Evolutionary conservation across 225 moss, liverwort and hornwort species (phyloP).

Genomic region (Bryum argenteum): DNA sequence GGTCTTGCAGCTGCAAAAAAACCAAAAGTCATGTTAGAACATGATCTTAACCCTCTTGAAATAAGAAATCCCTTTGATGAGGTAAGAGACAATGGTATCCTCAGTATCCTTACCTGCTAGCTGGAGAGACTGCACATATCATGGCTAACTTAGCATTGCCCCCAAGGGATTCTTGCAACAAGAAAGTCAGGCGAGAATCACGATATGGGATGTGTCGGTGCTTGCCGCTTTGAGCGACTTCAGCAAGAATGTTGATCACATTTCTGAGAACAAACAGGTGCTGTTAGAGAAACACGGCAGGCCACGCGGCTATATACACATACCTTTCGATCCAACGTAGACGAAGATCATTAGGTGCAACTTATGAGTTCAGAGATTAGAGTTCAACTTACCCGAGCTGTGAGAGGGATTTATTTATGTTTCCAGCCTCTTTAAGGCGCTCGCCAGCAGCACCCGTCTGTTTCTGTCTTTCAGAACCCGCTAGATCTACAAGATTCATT

Average conservation of each 20-base stretch:
- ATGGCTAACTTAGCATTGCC: slow-evolving; percentile 92
- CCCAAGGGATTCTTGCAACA: slow-evolving; percentile 86
- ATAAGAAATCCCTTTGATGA: neutral
- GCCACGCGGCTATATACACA: too few relatives aligned
- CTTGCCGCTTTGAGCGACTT: slow-evolving; percentile 78
- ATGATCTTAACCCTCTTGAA: neutral
- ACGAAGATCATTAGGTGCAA: too few relatives aligned
- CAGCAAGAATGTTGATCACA: slow-evolving; percentile 88
- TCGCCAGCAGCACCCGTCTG: slow-evolving; percentile 92
- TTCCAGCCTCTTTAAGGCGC: slow-evolving; percentile 93
- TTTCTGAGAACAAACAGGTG: slow-evolving; percentile 42
- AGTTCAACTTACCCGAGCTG: slow-evolving; percentile 68
- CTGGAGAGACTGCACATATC: slow-evolving; percentile 90
- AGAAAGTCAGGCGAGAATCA: slow-evolving; percentile 82
- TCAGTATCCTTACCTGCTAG: slow-evolving; percentile 58
- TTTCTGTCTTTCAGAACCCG: slow-evolving; percentile 96
- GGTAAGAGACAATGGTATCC: too few relatives aligned
- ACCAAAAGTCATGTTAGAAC: slow-evolving; percentile 7
- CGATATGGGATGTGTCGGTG: slow-evolving; percentile 86
- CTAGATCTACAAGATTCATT: slow-evolving; percentile 92
- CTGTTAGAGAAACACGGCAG: too few relatives aligned
- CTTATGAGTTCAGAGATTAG: too few relatives aligned
- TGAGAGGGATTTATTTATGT: slow-evolving; percentile 87
- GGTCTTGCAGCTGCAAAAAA: slow-evolving; percentile 64
- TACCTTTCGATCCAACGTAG: too few relatives aligned